Percentiles rank a stretch among this genome's conserved stretches.
Conservation (phyloP, 2,329 filamentous ascomycete species). For the Colletotrichum tropicicola region DNA sequence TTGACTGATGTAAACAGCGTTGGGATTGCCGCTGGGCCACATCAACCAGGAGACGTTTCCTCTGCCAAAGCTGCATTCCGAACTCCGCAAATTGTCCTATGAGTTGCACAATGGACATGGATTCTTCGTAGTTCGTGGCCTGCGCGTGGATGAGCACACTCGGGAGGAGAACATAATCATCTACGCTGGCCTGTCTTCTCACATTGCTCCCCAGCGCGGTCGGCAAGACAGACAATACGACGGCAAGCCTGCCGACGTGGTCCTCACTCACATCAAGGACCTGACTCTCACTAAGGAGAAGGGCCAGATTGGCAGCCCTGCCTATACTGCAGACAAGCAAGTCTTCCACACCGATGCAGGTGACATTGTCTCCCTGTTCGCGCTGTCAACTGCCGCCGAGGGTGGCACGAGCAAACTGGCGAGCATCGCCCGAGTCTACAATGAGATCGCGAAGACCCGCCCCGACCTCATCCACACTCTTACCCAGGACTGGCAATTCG, state of each 20-base stretch:
- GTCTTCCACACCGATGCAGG: conserved; percentile 70
- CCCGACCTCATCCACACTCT: conserved; percentile 69
- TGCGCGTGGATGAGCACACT: conserved; percentile 60
- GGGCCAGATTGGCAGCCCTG: conserved; percentile 62
- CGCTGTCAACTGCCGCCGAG: conserved; percentile 57
- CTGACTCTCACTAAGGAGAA: conserved; percentile 48
- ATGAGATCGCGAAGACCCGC: conserved; percentile 67
- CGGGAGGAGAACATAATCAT: conserved; percentile 67
- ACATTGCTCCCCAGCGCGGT: conserved; percentile 63
- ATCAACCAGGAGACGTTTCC: conserved; percentile 63
- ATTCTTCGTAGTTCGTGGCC: conserved; percentile 68
- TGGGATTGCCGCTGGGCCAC: conserved; percentile 45
- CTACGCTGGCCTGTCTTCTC: conserved; percentile 67
- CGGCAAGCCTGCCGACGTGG: conserved; percentile 57
- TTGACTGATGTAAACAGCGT: background rate
- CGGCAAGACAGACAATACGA: conserved; percentile 58
- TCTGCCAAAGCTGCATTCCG: conserved; percentile 57
- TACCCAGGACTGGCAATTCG: conserved; percentile 58
- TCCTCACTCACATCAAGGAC: conserved; percentile 71
- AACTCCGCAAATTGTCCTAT: conserved; percentile 59
- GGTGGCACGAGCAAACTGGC: conserved; percentile 68
- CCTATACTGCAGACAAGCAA: conserved; percentile 69
- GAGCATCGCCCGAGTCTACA: conserved; percentile 68
- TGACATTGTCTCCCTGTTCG: conserved; percentile 68
- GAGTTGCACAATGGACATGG: conserved; percentile 67